phyloP scores from a whole-genome alignment of 257 asterid species.

The Solanum medicagineum region DNA sequence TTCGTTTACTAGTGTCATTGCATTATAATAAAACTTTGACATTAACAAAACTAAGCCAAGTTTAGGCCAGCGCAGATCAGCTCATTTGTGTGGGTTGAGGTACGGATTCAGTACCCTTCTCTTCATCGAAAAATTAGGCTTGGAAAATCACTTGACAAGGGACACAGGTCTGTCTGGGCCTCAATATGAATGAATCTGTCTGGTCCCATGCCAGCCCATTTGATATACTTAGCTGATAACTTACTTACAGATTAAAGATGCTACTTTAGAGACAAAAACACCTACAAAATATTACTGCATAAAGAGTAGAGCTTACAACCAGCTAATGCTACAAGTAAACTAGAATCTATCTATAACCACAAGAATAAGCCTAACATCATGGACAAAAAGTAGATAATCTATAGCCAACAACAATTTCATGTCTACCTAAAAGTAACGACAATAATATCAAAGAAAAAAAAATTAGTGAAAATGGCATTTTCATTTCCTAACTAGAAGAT shows the following conservation, averaged over 20 bases:
- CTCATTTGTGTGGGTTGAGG: neutral
- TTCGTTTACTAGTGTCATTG: neutral
- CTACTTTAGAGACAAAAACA: neutral
- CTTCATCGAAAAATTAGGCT: neutral
- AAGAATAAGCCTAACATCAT: neutral
- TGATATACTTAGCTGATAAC: neutral
- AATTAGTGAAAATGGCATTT: neutral
- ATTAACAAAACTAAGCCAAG: neutral
- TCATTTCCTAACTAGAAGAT: neutral
- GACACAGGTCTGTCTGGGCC: neutral
- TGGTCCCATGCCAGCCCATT: neutral
- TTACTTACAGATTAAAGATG: neutral
- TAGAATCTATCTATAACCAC: neutral
- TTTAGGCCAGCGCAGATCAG: neutral
- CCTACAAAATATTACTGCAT: neutral
- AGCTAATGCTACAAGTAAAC: neutral
- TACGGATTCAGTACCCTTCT: neutral
- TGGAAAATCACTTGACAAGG: neutral
- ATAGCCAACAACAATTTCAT: neutral
- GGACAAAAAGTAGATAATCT: neutral
- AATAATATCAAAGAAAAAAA: neutral
- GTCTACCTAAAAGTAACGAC: neutral
- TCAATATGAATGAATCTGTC: neutral
- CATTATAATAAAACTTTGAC: neutral
- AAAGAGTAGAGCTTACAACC: neutral